Percentiles rank a stretch among this genome's conserved stretches.
Evolutionary conservation across 345 rosid species (phyloP).

Genomic region (Gossypium longicalyx): DNA sequence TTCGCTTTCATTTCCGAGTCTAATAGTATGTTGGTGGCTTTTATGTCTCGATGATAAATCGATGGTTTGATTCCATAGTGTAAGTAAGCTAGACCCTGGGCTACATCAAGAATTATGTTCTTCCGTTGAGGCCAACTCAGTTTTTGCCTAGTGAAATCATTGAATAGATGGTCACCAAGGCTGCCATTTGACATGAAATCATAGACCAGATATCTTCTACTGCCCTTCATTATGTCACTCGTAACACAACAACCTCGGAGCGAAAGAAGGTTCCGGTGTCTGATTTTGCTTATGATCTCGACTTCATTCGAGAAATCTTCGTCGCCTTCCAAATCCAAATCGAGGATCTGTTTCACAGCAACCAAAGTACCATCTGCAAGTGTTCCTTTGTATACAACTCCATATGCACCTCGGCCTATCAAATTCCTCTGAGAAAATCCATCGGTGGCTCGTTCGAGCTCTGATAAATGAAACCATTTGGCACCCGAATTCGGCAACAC

Average conservation of each 20-base stretch:
- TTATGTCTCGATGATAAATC: constrained; percentile 62
- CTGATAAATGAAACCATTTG: constrained; percentile 48
- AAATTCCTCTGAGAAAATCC: constrained; percentile 44
- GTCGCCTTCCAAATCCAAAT: constrained; percentile 44
- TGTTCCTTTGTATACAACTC: constrained; percentile 47
- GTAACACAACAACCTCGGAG: constrained; percentile 64
- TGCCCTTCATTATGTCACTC: constrained; percentile 36
- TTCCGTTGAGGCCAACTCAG: constrained; percentile 54
- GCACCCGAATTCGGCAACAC: constrained; percentile 47
- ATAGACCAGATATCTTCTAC: constrained; percentile 46
- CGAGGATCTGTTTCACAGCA: constrained; percentile 49
- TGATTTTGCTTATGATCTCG: constrained; percentile 57
- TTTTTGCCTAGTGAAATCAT: constrained; percentile 10
- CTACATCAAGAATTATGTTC: constrained; percentile 53
- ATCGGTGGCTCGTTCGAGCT: constrained; percentile 48
- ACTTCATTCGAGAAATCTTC: constrained; percentile 60
- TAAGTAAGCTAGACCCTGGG: constrained; percentile 54
- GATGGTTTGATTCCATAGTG: constrained; percentile 55
- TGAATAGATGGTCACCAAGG: constrained; percentile 37
- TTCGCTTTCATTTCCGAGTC: constrained; percentile 46
- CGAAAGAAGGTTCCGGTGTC: constrained; percentile 57
- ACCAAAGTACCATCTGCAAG: constrained; percentile 46
- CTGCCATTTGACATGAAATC: constrained; percentile 63
- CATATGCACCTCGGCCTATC: constrained; percentile 49
- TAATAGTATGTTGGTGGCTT: constrained; percentile 51